Evolutionary conservation across 2,329 filamentous ascomycete genomes (phyloP), one percentile per base, ranked within the genome.

Genomic region (Scytalidium sp.): DNA sequence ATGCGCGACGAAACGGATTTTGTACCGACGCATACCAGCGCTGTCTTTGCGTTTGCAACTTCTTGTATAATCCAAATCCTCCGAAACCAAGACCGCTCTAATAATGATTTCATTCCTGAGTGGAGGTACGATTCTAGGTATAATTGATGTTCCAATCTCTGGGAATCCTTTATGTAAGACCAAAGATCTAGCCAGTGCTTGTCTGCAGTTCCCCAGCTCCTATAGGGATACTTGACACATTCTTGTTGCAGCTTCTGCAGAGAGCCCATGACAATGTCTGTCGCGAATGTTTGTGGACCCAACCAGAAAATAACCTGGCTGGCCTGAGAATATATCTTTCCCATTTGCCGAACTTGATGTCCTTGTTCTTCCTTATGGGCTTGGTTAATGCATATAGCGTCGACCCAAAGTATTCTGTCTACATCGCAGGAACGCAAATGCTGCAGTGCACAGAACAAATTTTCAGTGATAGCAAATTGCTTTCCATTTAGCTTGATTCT

Each of bases 351-450:
- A 13, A 50, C 47, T 39, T 55, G 50, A 8, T 44, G 21, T 17
- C 43, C 42, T 39, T 48, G 27, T 32, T 74, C 36, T 70, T 67
- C 32, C 63, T 75, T 51, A 73, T 71, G 45, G 64, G 75, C 21
- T 72, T 74, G 53, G 43, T 52, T 21, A 20, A 52, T 52, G 39
- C 50, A 52, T 6, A 50, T 7, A 68, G 65, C 41, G 70, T 71
- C 22, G 74, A 75, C 46, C 71, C 32, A 36, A 71, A 2, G 71
- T 65, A 7, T 36, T n/a, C 32, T 10, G 42, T 68, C 17, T 36
- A 10, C 11, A 36, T 36, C 32, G 13, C 32, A n/a, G 13, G 17
- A n/a, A 36, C 32, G 32, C 5, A 36, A 15, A 36, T 36, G 11
- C 17, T n/a, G 32, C 11, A 36, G 32, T 5, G 32, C 32, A 20